Conservation (phyloP, 306 rosid species). For the Vigna radiata region DNA sequence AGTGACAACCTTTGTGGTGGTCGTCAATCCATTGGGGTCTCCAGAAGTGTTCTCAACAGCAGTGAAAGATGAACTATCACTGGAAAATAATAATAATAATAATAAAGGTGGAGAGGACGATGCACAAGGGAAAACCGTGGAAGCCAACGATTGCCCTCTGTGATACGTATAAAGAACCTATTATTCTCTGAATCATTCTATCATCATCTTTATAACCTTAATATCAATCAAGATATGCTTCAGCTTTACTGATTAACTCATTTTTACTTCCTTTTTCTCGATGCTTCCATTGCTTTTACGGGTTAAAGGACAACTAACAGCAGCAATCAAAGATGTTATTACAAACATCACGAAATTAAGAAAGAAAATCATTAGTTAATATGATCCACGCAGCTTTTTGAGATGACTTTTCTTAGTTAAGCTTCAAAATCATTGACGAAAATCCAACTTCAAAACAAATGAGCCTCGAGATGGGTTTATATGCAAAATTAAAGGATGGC, state of each 20-base stretch:
- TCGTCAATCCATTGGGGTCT: slow-evolving; percentile 28
- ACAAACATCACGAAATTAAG: too few species aligned
- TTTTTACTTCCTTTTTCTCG: too few species aligned
- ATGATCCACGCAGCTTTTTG: too few species aligned
- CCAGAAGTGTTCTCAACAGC: slow-evolving; percentile 48
- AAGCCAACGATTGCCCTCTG: slow-evolving; percentile 15
- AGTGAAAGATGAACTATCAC: not conserved
- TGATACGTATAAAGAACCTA: not conserved
- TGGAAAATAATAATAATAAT: slow-evolving; percentile 10
- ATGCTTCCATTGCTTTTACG: too few species aligned
- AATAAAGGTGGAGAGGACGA: not conserved
- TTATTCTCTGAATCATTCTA: not conserved
- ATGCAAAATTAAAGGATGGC: not conserved
- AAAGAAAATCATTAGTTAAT: too few species aligned
- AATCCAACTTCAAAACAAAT: not conserved
- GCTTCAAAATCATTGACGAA: not conserved
- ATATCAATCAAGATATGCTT: not conserved
- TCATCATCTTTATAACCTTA: not conserved
- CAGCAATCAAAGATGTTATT: too few species aligned
- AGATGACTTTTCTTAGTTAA: too few species aligned
- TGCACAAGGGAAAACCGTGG: not conserved
- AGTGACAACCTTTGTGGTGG: slow-evolving; percentile 29
- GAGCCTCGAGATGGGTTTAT: too few species aligned
- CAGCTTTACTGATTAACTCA: not conserved
- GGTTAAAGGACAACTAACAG: too few species aligned